These are phyloP conservation scores for Codiaeum variegatum DNA, from an alignment of 441 rosid genomes.

Conservation along the genomic window DNA sequence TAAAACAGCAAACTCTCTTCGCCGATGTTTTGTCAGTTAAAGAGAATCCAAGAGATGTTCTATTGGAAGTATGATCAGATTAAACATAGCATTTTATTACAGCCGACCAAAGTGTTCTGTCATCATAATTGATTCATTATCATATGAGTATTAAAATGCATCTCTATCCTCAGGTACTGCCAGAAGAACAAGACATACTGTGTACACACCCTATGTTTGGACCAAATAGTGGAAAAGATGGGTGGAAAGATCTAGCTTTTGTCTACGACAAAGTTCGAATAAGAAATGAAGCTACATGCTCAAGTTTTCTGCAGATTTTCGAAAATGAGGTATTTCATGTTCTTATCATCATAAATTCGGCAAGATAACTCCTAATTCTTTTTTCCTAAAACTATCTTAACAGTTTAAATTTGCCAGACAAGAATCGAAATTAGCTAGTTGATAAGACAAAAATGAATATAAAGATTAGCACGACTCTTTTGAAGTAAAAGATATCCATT, in stretches of 20 bases:
- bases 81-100: no score
- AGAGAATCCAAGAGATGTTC: constrained; percentile 43
- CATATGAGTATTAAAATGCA: neutral
- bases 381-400: neutral
- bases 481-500: neutral
- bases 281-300: constrained; percentile 34
- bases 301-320: constrained; percentile 46
- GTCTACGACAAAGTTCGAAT: constrained; percentile 47
- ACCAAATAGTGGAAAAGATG: constrained; percentile 53
- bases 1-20: constrained; percentile 35
- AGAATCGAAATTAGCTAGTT: neutral
- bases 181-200: constrained; percentile 45
- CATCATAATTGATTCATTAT: neutral
- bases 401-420: neutral
- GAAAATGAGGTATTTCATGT: constrained; percentile 36
- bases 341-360: neutral
- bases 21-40: constrained; percentile 65
- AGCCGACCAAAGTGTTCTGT: no score
- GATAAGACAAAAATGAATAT: neutral
- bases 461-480: neutral
- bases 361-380: neutral
- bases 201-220: constrained; percentile 74
- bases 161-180: constrained; percentile 37
- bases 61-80: constrained; percentile 35
- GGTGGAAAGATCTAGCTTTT: constrained; percentile 47